Percentiles rank a stretch among this genome's conserved stretches.
phyloP scores from a whole-genome alignment of 2,329 filamentous ascomycete species.

The Paraphaeosphaeria minitans region DNA sequence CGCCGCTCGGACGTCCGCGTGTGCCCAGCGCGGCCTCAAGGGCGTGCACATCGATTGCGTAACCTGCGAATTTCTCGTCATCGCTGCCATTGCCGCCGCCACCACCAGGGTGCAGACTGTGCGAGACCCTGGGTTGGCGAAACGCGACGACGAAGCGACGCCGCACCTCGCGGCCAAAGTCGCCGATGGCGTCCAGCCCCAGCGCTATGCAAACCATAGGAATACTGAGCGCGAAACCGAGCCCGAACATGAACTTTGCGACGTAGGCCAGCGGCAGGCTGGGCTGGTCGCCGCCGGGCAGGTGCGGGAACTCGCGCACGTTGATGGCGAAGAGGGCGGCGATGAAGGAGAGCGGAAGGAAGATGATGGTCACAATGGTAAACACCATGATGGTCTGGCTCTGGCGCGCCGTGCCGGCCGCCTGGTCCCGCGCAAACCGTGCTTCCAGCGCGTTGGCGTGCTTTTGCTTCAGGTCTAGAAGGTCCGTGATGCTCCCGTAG shows the following conservation, averaged over 20 bases:
- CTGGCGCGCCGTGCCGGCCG: constrained; percentile 63
- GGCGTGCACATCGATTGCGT: constrained; percentile 28
- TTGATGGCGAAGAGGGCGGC: constrained; percentile 62
- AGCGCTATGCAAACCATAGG: constrained; percentile 56
- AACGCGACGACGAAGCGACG: constrained; percentile 24
- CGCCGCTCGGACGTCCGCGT: constrained; percentile 32
- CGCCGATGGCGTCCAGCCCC: constrained; percentile 49
- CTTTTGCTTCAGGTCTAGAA: constrained; percentile 72
- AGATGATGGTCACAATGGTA: constrained; percentile 64
- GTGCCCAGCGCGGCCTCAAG: constrained; percentile 34
- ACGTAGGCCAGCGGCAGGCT: constrained; percentile 57
- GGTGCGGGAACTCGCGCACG: constrained; percentile 54
- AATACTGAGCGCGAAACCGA: constrained; percentile 60
- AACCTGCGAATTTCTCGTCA: constrained; percentile 22
- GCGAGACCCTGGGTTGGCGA: too few relatives aligned
- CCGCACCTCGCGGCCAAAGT: constrained; percentile 37
- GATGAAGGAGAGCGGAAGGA: constrained; percentile 62
- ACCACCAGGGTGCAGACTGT: too few relatives aligned
- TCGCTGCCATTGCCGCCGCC: too few relatives aligned
- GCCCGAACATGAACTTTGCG: constrained; percentile 61
- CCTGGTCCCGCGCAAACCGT: constrained; percentile 65
- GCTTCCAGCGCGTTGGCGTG: constrained; percentile 71
- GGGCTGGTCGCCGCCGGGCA: constrained; percentile 31
- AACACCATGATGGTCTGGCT: constrained; percentile 64
- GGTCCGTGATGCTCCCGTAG: constrained; percentile 64